Conservation (phyloP, 192 early-diverging fungal genomes). For the Ramicandelaber brevisporus region DNA sequence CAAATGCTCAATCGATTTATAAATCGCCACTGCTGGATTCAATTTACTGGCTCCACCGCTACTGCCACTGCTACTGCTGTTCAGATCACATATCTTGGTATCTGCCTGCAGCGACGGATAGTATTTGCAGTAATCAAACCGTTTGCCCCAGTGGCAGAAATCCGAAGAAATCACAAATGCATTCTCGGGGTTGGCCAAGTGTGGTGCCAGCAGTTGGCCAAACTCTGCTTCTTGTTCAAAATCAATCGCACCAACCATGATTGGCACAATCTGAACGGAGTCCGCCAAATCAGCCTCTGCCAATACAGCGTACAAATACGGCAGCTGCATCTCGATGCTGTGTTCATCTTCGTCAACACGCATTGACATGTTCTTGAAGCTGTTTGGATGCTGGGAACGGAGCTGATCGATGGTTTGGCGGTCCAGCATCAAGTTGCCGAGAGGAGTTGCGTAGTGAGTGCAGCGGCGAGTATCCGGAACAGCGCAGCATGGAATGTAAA, state of each 20-base stretch:
- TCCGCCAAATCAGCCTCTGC: conserved; percentile 25
- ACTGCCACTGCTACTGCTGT: too few species aligned
- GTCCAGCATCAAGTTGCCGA: conserved; percentile 62
- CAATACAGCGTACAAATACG: conserved; percentile 67
- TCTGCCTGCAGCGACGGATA: too few species aligned
- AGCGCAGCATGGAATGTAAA: conserved; percentile 55
- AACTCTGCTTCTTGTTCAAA: conserved; percentile 29
- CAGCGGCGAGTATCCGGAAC: conserved; percentile 49
- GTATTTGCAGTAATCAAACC: too few species aligned
- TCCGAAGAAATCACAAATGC: conserved; percentile 90
- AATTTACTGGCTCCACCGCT: too few species aligned
- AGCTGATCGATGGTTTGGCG: conserved; percentile 26
- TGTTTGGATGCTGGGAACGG: conserved; percentile 21
- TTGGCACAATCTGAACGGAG: conserved; percentile 53
- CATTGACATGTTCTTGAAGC: conserved; percentile 38
- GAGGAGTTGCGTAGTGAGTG: conserved; percentile 52
- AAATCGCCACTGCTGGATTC: conserved; percentile 23
- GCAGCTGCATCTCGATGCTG: conserved; percentile 92
- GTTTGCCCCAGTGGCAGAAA: conserved; percentile 90
- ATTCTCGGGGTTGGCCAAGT: conserved; percentile 35
- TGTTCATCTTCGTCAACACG: conserved; percentile 78
- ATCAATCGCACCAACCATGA: conserved; percentile 59
- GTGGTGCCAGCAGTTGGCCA: conserved; percentile 46
- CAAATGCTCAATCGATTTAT: conserved; percentile 47
- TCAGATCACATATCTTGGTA: too few species aligned